Percentiles rank a stretch among this genome's conserved stretches.
phyloP scores from a whole-genome alignment of 179 eudicot species.

The Spinacia oleracea region DNA sequence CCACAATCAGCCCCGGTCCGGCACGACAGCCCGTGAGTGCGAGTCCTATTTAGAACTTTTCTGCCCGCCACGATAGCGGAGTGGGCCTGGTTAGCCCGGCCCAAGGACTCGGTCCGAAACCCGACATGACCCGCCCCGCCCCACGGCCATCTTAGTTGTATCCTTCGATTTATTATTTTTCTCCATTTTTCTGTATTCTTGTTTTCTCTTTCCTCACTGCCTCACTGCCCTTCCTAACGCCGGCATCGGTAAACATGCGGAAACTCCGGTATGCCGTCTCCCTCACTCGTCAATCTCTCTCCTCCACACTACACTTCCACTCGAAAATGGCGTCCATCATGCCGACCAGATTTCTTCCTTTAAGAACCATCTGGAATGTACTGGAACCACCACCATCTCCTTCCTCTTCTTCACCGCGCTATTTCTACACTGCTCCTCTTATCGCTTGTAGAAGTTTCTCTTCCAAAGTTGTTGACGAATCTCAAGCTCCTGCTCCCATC shows the following conservation, averaged over 20 bases:
- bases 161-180: too few relatives aligned
- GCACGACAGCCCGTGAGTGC: too few relatives aligned
- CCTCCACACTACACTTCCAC: background rate
- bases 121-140: too few relatives aligned
- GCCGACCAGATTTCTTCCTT: background rate
- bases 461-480: conserved; percentile 20
- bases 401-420: background rate
- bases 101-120: too few relatives aligned
- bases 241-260: background rate
- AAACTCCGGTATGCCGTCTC: background rate
- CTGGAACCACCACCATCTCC: conserved; percentile 4
- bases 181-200: too few relatives aligned
- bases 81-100: too few relatives aligned
- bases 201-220: background rate
- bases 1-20: too few relatives aligned
- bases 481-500: conserved; percentile 47
- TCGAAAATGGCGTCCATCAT: background rate
- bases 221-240: background rate
- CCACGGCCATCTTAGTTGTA: too few relatives aligned
- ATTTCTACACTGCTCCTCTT: background rate
- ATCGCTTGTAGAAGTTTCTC: conserved; percentile 23
- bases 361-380: conserved; percentile 1
- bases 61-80: too few relatives aligned
- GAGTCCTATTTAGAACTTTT: too few relatives aligned
- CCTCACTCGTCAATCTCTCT: background rate